Evolutionary conservation across 495 filamentous ascomycete species (phyloP).

Genomic region (Aspergillus avenaceus): DNA sequence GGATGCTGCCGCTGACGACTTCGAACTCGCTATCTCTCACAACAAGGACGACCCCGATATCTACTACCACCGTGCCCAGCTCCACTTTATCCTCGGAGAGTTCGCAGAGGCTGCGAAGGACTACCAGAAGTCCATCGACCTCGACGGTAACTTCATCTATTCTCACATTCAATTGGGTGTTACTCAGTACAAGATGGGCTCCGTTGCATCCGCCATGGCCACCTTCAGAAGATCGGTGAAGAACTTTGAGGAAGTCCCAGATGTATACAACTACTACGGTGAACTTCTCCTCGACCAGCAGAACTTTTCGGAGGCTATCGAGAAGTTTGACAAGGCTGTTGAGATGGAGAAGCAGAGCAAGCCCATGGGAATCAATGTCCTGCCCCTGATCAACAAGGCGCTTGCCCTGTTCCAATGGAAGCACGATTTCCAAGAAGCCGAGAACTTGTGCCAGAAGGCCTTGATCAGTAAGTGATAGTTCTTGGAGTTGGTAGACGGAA

Average conservation of each 20-base stretch:
- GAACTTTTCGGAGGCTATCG: slow-evolving; percentile 90
- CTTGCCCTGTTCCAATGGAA: slow-evolving; percentile 97
- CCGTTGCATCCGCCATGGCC: slow-evolving; percentile 94
- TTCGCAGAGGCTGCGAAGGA: slow-evolving; percentile 93
- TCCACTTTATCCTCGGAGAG: slow-evolving; percentile 95
- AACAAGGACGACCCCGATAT: slow-evolving; percentile 93
- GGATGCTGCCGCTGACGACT: slow-evolving; percentile 82
- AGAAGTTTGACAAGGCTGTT: slow-evolving; percentile 96
- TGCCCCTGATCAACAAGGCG: slow-evolving; percentile 98
- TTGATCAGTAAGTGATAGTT: slow-evolving; percentile 76
- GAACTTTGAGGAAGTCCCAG: slow-evolving; percentile 93
- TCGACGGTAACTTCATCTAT: slow-evolving; percentile 94
- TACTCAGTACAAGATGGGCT: slow-evolving; percentile 99
- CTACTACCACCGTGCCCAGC: slow-evolving; percentile 97
- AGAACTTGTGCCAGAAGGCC: slow-evolving; percentile 95
- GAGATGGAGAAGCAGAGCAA: slow-evolving; percentile 96
- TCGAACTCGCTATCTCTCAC: slow-evolving; percentile 77
- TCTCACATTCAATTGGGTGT: slow-evolving; percentile 99
- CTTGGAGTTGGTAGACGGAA: not conserved
- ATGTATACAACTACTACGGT: slow-evolving; percentile 99
- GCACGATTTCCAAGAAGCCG: slow-evolving; percentile 89
- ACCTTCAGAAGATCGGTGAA: slow-evolving; percentile 97
- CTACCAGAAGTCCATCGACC: slow-evolving; percentile 98
- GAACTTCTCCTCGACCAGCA: slow-evolving; percentile 97
- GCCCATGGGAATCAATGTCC: slow-evolving; percentile 91